Percentiles rank a stretch among this genome's conserved stretches.
Evolutionary conservation across 2,329 filamentous ascomycete species (phyloP).

Genomic region (Aureobasidium melanogenum): DNA sequence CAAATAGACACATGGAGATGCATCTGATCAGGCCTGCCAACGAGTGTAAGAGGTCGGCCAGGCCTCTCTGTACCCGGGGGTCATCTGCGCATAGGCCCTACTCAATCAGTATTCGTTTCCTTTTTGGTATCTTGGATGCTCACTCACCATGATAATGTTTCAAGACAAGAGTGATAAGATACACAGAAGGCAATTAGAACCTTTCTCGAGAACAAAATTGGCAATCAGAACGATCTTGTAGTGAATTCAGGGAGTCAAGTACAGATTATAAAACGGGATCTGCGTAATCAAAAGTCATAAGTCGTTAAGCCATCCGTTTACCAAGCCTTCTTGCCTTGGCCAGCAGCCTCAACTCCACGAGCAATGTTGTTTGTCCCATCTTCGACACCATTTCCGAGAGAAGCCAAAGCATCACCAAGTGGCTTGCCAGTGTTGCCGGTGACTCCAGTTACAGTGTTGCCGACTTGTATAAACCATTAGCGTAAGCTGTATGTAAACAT

Average conservation of each 20-base stretch:
- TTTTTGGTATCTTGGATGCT: background rate
- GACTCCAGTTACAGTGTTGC: conserved; percentile 37
- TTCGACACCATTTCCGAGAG: conserved; percentile 37
- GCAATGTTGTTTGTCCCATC: conserved; percentile 34
- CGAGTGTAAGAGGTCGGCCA: background rate
- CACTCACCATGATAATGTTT: background rate
- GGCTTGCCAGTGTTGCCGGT: conserved; percentile 32
- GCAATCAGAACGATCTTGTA: background rate
- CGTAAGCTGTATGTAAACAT: background rate
- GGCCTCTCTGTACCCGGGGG: background rate
- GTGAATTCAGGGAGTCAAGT: background rate
- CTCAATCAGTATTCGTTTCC: background rate
- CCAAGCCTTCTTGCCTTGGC: conserved; percentile 35
- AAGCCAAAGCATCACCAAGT: conserved; percentile 34
- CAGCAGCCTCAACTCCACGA: conserved; percentile 38
- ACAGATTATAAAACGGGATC: background rate
- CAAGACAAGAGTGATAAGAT: background rate
- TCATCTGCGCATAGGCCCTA: background rate
- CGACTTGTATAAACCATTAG: conserved; percentile 19
- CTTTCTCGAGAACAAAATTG: background rate
- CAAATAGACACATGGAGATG: background rate
- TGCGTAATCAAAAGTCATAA: background rate
- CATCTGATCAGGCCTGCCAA: background rate
- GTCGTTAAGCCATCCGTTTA: background rate
- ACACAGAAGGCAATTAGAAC: too few relatives aligned